phyloP scores from a whole-genome alignment of 2,329 filamentous ascomycete genomes.

The Botryotinia calthae region DNA sequence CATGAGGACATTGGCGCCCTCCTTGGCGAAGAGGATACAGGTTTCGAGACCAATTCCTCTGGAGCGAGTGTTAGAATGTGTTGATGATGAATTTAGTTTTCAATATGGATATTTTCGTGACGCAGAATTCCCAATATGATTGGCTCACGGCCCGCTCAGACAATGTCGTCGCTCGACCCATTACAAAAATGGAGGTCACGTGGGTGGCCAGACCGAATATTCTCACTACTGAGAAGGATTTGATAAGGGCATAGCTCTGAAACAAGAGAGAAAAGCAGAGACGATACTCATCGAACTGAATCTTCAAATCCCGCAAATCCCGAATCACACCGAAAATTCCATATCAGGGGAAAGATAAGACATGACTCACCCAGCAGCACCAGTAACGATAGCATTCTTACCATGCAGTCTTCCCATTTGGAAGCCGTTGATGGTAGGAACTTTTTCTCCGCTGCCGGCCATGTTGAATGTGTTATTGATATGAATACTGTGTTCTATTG shows the following conservation, averaged over 20 bases:
- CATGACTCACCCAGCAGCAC: slow-evolving; percentile 61
- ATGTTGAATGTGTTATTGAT: slow-evolving; percentile 20
- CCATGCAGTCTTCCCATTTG: slow-evolving; percentile 39
- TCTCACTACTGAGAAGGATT: neutral
- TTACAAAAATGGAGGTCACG: neutral
- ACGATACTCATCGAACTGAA: neutral
- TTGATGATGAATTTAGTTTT: neutral
- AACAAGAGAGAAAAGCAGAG: too few relatives aligned
- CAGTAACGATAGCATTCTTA: slow-evolving; percentile 56
- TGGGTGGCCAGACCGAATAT: neutral
- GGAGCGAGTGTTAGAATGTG: neutral
- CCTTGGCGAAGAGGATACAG: slow-evolving; percentile 66
- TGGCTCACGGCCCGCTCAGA: neutral
- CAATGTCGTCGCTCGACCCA: neutral
- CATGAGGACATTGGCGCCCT: slow-evolving; percentile 70
- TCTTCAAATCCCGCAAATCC: too few relatives aligned
- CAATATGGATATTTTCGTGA: neutral
- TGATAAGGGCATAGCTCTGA: neutral
- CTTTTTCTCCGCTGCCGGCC: slow-evolving; percentile 19
- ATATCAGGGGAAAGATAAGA: neutral
- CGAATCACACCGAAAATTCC: neutral
- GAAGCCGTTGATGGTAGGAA: slow-evolving; percentile 39
- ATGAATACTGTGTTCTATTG: neutral
- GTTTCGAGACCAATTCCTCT: slow-evolving; percentile 76
- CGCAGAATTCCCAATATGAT: neutral